Percentiles rank a stretch among this genome's conserved stretches.
phyloP scores from a whole-genome alignment of 306 rosid genomes.

The Boehmeria nivea region DNA sequence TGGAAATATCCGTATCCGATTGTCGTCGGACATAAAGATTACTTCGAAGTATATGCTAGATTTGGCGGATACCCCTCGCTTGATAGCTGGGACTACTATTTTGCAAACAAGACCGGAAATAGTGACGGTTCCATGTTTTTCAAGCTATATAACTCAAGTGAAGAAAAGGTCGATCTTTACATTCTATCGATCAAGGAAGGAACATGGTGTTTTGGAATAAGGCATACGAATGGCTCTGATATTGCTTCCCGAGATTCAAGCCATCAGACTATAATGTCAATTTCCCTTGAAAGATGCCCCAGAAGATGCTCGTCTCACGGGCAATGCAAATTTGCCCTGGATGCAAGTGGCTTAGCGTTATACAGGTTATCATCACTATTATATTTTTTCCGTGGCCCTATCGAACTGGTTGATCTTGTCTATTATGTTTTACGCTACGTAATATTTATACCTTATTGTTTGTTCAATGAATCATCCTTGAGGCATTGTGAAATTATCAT shows the following conservation, averaged over 20 bases:
- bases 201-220: constrained; percentile 85
- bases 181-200: constrained; percentile 85
- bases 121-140: constrained; percentile 72
- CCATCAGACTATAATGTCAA: constrained; percentile 57
- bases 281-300: constrained; percentile 92
- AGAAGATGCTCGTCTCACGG: constrained; percentile 79
- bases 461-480: too few relatives aligned
- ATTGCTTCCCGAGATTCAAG: constrained; percentile 24
- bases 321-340: constrained; percentile 54
- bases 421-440: too few relatives aligned
- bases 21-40: constrained; percentile 48
- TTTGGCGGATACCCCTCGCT: constrained; percentile 86
- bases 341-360: constrained; percentile 74
- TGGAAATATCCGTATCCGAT: constrained; percentile 58
- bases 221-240: constrained; percentile 34
- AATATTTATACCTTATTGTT: too few relatives aligned
- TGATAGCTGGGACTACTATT: constrained; percentile 72
- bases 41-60: constrained; percentile 75
- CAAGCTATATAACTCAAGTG: constrained; percentile 62
- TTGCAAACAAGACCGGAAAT: constrained; percentile 67
- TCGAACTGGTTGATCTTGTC: too few relatives aligned
- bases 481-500: not conserved
- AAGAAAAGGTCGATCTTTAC: constrained; percentile 59
- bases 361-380: constrained; percentile 55
- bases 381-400: constrained; percentile 1